Evolutionary conservation across 768 basidiomycete genomes (phyloP), one percentile per base, ranked within the genome.

Genomic region (Auriscalpium orientale): DNA sequence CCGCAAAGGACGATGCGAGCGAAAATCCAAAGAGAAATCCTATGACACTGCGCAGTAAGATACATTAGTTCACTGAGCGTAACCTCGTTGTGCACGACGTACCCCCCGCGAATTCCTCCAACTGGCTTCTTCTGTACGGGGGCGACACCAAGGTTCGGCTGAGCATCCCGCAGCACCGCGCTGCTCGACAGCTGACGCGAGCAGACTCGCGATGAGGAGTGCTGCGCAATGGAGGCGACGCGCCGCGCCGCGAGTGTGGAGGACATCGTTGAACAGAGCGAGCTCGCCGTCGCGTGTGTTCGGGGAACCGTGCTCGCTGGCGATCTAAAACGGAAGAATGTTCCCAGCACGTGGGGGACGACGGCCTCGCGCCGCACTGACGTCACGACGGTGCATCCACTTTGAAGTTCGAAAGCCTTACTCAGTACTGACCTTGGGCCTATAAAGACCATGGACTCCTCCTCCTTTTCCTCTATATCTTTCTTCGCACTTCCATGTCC

Each of bases 1-100:
- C 86, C 44, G 91, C 90, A 63, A 85, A 81, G 0, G 89, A 85
- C 1, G 92, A 91, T 1, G 92, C 91, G 37, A 94, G 70, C 6
- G 93, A 93, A 74, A 95, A 95, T 1, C 92, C 94, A 62, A 94
- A 83, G 37, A 97, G 69, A 67, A 93, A 92, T 0, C 91, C 91
- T 44, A 92, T 79, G 54, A 92, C 82, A 49, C 90, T 92, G 62
- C 16, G 28, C 4, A 28, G 28, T 7, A 28, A 18, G 10, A 43
- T 28, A n/a, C 33, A 0, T 50, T 2, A 33, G 18, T 38, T 36
- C 46, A 33, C 47, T 28, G 5, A 46, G 28, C 20, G 20, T 4
- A 46, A 20, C 28, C 21, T 38, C n/a, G 22, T 34, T 28, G 20
- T 45, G 46, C n/a, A 33, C 20, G 46, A 66, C 71, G 59, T 56